Percentiles rank a stretch among this genome's conserved stretches.
These are phyloP conservation scores for Chytriomyces hyalinus DNA, from an alignment of 192 early-diverging fungal genomes.

Conservation along the genomic window DNA sequence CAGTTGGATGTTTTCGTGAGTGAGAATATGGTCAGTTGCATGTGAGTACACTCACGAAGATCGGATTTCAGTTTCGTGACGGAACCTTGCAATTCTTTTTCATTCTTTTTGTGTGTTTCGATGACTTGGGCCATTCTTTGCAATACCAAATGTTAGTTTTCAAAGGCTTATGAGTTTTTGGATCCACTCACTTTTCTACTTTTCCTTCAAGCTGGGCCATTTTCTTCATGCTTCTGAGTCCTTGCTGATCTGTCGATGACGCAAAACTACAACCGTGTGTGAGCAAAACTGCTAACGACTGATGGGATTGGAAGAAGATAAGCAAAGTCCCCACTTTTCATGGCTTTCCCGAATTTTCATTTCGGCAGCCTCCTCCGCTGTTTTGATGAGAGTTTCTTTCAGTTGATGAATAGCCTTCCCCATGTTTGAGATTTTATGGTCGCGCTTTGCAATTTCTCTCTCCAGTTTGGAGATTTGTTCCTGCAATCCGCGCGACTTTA, in stretches of 20 bases:
- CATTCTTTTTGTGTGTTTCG: conserved; percentile 11
- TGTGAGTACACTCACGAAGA: background rate
- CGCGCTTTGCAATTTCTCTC: conserved; percentile 31
- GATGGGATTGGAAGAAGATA: too few species aligned
- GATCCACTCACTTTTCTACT: conserved; percentile 27
- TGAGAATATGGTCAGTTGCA: too few species aligned
- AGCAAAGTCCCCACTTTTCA: background rate
- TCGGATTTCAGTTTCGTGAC: conserved; percentile 18
- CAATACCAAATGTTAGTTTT: background rate
- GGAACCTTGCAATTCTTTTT: conserved; percentile 27
- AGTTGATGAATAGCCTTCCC: conserved; percentile 42
- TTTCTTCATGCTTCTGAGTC: background rate
- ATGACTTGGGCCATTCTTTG: conserved; percentile 28
- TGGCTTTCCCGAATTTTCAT: conserved; percentile 24
- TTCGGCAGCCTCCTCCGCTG: conserved; percentile 38
- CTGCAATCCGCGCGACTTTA: conserved; percentile 21
- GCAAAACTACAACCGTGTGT: background rate
- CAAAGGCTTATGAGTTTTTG: too few species aligned
- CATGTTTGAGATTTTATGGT: conserved; percentile 38
- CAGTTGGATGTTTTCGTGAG: background rate
- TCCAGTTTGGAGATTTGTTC: conserved; percentile 31
- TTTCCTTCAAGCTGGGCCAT: conserved; percentile 41
- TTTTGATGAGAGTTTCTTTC: conserved; percentile 29
- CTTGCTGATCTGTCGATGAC: background rate
- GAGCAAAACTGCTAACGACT: background rate